Evolutionary conservation across 495 filamentous ascomycete genomes (phyloP).

Genomic region (Terfezia boudieri): DNA sequence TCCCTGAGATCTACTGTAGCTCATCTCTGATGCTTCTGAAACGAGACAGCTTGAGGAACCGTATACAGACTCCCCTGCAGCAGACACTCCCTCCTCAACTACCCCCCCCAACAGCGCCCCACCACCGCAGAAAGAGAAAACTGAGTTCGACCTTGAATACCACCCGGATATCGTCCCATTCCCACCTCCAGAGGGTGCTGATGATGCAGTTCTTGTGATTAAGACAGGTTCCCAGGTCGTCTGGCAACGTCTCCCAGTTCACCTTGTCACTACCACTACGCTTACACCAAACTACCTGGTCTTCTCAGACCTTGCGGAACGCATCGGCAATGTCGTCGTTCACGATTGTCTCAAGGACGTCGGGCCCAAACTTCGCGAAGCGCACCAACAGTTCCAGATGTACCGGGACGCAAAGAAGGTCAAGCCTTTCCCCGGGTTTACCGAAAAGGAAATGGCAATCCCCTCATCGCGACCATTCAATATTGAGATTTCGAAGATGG

Average conservation of each 20-base stretch:
- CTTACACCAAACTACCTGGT: constrained; percentile 33
- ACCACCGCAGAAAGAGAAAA: background rate
- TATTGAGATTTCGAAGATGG: constrained; percentile 16
- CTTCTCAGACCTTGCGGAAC: constrained; percentile 32
- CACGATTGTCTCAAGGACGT: constrained; percentile 29
- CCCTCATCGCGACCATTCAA: background rate
- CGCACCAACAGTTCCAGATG: constrained; percentile 28
- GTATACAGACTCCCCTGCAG: no score
- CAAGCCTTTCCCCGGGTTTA: background rate
- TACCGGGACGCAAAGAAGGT: constrained; percentile 14
- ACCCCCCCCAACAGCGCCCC: no score
- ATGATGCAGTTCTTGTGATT: constrained; percentile 16
- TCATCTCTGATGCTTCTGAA: no score
- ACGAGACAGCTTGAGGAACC: no score
- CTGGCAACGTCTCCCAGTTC: constrained; percentile 22
- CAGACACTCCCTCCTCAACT: no score
- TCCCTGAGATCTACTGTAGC: no score
- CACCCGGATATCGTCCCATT: background rate
- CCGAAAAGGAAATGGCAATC: background rate
- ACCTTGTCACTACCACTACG: constrained; percentile 30
- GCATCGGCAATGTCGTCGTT: constrained; percentile 26
- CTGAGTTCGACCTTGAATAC: background rate
- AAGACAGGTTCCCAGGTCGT: constrained; percentile 23
- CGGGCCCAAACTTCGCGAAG: constrained; percentile 19
- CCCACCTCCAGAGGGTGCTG: background rate